Percentiles rank a stretch among this genome's conserved stretches.
phyloP scores from a whole-genome alignment of 1,284 basidiomycete genomes.

The Sporisorium graminicola region DNA sequence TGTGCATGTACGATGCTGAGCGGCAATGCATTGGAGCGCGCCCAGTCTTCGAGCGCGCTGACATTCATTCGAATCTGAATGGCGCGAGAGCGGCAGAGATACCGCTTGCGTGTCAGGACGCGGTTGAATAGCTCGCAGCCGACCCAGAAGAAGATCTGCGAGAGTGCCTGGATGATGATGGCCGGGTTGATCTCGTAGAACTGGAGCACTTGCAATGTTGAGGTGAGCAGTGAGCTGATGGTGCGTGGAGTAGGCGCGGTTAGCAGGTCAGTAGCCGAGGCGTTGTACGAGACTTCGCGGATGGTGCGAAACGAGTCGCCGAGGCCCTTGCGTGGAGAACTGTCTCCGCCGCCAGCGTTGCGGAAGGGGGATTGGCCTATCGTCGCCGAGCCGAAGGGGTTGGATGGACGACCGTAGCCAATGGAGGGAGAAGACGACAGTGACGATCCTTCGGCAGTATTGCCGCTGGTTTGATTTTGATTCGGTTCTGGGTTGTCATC shows the following conservation, averaged over 20 bases:
- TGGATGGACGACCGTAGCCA: constrained; percentile 32
- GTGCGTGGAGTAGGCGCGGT: constrained; percentile 73
- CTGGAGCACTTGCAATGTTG: constrained; percentile 86
- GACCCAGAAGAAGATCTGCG: constrained; percentile 91
- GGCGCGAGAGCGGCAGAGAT: constrained; percentile 89
- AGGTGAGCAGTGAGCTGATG: constrained; percentile 84
- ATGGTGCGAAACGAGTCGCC: constrained; percentile 35
- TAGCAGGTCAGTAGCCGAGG: constrained; percentile 48
- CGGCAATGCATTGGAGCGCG: constrained; percentile 83
- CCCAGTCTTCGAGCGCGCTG: constrained; percentile 89
- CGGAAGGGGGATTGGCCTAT: constrained; percentile 32
- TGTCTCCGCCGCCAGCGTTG: constrained; percentile 10
- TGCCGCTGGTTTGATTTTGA: not conserved
- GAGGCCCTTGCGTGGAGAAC: constrained; percentile 27
- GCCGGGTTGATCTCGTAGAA: constrained; percentile 92
- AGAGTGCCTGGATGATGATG: constrained; percentile 89
- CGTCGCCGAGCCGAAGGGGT: constrained; percentile 22
- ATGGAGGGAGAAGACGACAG: constrained; percentile 32
- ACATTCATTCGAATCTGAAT: constrained; percentile 92
- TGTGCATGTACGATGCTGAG: constrained; percentile 80
- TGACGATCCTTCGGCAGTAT: constrained; percentile 7
- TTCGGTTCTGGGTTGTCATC: constrained; percentile 6
- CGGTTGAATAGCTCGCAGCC: constrained; percentile 92
- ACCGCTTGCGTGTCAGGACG: constrained; percentile 93
- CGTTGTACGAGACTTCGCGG: constrained; percentile 48